phyloP scores from a whole-genome alignment of 2,329 filamentous ascomycete species.

The Plenodomus tracheiphilus region DNA sequence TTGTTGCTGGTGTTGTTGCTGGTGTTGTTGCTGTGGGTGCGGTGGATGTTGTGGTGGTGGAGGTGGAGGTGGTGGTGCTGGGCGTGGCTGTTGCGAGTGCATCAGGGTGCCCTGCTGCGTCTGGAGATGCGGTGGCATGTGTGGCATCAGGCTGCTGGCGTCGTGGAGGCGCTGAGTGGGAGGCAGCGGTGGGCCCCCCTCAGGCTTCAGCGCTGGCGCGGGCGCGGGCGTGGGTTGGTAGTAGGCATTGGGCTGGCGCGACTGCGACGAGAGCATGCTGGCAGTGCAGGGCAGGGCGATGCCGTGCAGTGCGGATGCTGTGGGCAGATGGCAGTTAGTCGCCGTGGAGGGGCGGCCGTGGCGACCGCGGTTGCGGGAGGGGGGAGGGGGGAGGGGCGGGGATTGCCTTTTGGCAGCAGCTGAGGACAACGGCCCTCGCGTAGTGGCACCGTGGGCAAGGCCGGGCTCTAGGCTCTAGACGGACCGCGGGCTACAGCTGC shows the following conservation, averaged over 20 bases:
- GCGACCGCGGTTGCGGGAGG: conserved; percentile 1
- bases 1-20: conserved; percentile 3
- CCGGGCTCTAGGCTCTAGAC: not conserved
- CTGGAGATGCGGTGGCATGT: conserved; percentile 6
- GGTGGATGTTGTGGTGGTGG: not conserved
- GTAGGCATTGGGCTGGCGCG: conserved; percentile 17
- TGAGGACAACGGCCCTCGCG: not conserved
- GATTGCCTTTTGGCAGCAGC: not conserved
- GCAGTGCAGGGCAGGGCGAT: not conserved
- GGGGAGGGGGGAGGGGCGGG: not conserved
- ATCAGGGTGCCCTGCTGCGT: not conserved
- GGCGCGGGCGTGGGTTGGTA: conserved; percentile 19
- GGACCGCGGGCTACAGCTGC: not conserved
- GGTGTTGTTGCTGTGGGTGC: conserved; percentile 3
- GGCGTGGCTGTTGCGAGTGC: not conserved
- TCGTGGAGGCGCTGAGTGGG: conserved; percentile 17
- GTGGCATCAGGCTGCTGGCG: conserved; percentile 15
- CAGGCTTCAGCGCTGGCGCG: conserved; percentile 13
- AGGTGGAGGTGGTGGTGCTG: not conserved
- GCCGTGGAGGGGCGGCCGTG: not conserved
- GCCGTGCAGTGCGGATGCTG: no score
- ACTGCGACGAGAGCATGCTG: conserved; percentile 24
- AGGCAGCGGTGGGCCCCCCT: conserved; percentile 13
- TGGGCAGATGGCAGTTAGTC: not conserved
- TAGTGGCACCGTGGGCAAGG: not conserved